Evolutionary conservation across 352 stramenopile genomes (phyloP), one percentile per base, ranked within the genome.

Genomic region (Pythium brachiatum): DNA sequence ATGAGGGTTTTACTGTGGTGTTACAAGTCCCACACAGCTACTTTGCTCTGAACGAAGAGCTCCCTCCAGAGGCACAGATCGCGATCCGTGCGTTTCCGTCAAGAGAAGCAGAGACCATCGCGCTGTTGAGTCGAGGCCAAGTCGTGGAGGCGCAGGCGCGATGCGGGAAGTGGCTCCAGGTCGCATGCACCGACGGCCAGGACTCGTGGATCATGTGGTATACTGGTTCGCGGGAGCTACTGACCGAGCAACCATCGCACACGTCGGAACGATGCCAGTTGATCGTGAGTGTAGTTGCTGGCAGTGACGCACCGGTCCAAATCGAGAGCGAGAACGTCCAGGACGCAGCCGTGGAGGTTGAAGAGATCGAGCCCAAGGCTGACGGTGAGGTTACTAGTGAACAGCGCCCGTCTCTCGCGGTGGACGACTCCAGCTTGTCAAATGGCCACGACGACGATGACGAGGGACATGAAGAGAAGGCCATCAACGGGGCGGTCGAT

Each of bases 191-290:
- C n/a, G 41, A 48, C 11, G 41, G 41, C 3, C 27, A 66, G 2
- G 78, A 75, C 36, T 70, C 68, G 47, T 90, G 83, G 83, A 89
- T 90, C 54, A 92, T 92, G 83, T 84, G 76, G 69, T 69, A 70
- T 29, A 89, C 75, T 16, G 79, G 78, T 44, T 66, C 67, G 15
- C 60, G 78, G 54, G 57, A 79, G 16, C 39, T 90, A 26, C 72
- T 90, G n/a, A 72, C 70, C 27, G 77, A 88, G 39, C 60, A 75
- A 0, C 25, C 59, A 3, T 58, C 65, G 12, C 68, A 83, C 13
- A 63, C 50, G 0, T 74, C 74, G 13, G 41, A 21, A 20, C 15
- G 23, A 12, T 36, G 43, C 26, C 13, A 47, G 16, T 21, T 34
- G 38, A 51, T 34, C 9, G 29, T 11, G 29, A 34, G 5, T 9